phyloP scores from a whole-genome alignment of 2,329 filamentous ascomycete genomes.

The Fusarium sublunatum region DNA sequence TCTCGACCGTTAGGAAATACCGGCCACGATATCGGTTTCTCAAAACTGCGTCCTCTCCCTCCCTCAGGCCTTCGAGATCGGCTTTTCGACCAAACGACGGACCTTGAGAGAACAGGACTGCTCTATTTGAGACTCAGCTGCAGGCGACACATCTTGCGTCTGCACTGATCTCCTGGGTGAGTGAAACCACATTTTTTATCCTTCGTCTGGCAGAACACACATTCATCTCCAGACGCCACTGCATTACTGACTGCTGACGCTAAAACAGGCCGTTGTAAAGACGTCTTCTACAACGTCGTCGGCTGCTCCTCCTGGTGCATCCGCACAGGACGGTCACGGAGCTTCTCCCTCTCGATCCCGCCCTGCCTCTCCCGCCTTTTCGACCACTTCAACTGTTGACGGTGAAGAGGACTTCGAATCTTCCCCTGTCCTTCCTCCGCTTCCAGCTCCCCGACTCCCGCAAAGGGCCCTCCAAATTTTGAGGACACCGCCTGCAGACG shows the following conservation, averaged over 20 bases:
- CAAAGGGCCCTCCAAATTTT: slow-evolving; percentile 66
- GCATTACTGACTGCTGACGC: slow-evolving; percentile 44
- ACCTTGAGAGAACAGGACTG: slow-evolving; percentile 45
- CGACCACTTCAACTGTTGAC: slow-evolving; percentile 71
- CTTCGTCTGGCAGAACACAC: slow-evolving; percentile 34
- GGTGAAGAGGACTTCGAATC: slow-evolving; percentile 64
- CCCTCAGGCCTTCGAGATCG: slow-evolving; percentile 40
- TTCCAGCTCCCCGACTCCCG: slow-evolving; percentile 68
- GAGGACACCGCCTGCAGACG: slow-evolving; percentile 63
- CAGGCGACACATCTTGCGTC: slow-evolving; percentile 69
- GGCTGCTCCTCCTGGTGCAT: slow-evolving; percentile 66
- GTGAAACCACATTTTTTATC: slow-evolving; percentile 17
- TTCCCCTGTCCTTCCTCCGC: slow-evolving; percentile 68
- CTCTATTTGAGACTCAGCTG: slow-evolving; percentile 64
- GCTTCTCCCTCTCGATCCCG: slow-evolving; percentile 50
- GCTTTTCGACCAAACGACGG: slow-evolving; percentile 41
- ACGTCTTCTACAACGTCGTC: slow-evolving; percentile 66
- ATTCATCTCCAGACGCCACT: slow-evolving; percentile 41
- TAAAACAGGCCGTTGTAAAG: slow-evolving; percentile 57
- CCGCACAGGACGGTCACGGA: slow-evolving; percentile 67
- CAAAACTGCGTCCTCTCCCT: slow-evolving; percentile 28
- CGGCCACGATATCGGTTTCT: slow-evolving; percentile 34
- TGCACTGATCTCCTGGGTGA: slow-evolving; percentile 72
- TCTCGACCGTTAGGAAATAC: slow-evolving; percentile 32
- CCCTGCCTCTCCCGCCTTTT: slow-evolving; percentile 62